Percentiles rank a stretch among this genome's conserved stretches.
Conservation (phyloP, 176 grass and related monocot genomes). For the Aegilops speltoides region DNA sequence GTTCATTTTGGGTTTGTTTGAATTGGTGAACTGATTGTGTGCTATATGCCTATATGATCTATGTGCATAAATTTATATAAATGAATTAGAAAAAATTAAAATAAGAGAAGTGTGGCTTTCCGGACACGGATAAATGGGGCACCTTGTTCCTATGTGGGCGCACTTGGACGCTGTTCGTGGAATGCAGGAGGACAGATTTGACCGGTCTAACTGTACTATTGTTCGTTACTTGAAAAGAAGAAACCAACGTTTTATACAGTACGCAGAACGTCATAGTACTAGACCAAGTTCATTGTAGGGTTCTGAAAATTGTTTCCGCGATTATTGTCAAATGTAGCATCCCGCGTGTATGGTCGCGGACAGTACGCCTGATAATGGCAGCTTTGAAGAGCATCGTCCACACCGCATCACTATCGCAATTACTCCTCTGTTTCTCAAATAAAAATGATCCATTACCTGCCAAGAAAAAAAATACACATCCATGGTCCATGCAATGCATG, state of each 20-base stretch:
- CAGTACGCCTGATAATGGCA: background rate
- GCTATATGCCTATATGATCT: too few species aligned
- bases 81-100: too few species aligned
- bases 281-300: background rate
- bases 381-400: background rate
- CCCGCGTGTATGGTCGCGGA: background rate
- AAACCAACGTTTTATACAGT: background rate
- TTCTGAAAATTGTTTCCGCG: background rate
- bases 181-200: too few species aligned
- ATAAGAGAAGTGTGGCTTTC: too few species aligned
- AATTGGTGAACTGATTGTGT: too few species aligned
- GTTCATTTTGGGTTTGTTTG: too few species aligned
- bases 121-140: too few species aligned
- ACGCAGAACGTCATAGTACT: background rate
- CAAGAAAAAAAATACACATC: conserved; percentile 14
- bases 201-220: too few species aligned
- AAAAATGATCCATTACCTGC: background rate
- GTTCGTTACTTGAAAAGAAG: background rate
- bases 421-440: background rate
- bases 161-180: too few species aligned
- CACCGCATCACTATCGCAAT: background rate
- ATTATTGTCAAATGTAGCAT: background rate
- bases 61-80: too few species aligned
- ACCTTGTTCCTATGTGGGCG: too few species aligned
- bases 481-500: background rate